Base-by-base conservation (phyloP, 495 filamentous ascomycete species). In the Daldinia childiae region DNA sequence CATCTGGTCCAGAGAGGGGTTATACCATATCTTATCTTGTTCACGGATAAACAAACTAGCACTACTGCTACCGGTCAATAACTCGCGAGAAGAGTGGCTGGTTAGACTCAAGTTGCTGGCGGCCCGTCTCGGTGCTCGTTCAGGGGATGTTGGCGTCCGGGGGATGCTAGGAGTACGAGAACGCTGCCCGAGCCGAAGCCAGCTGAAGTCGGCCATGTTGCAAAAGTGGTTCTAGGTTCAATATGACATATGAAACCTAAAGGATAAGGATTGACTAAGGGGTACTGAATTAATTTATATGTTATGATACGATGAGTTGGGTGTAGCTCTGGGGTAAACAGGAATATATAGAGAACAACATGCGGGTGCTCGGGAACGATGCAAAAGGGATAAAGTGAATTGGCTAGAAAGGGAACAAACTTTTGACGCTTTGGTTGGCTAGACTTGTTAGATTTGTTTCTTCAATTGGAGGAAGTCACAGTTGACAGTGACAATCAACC, bases 1-100 rank as follows among this genome's bases (percentile, higher is more conserved):
- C 80, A 84, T 81, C 77, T 81, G 79, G 43, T 80, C 71, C 19
- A 83, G 50, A 6, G 69, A 81, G 14, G 80, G 81, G 11, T 80
- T 81, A 26, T 82, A 74, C 80, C 82, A 82, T n/a, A 76, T 64
- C 21, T 65, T 66, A 14, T 78, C 74, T n/a, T 77, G 57, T 27
- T 72, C 59, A 11, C 72, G 74, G 12, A 74, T 38, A 54, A 75
- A 29, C 4, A 67, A 36, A 29, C 56, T 38, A 21, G 60, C 36
- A 29, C 57, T 15, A 26, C 32, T 57, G 15, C 38, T 58, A 11
- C 21, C n/a, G 1, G 26, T 55, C 5, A 45, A 27, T 5, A 34
- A 32, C 4, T 60, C 52, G 6, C 36, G 54, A 0, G 68, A 43
- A 21, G 56, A 30, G 2, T 34, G 52, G 55, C 48, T 62, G 9